These are phyloP conservation scores for Pseudozyma pruni DNA, from an alignment of 1,284 basidiomycete genomes.

Conservation along the genomic window DNA sequence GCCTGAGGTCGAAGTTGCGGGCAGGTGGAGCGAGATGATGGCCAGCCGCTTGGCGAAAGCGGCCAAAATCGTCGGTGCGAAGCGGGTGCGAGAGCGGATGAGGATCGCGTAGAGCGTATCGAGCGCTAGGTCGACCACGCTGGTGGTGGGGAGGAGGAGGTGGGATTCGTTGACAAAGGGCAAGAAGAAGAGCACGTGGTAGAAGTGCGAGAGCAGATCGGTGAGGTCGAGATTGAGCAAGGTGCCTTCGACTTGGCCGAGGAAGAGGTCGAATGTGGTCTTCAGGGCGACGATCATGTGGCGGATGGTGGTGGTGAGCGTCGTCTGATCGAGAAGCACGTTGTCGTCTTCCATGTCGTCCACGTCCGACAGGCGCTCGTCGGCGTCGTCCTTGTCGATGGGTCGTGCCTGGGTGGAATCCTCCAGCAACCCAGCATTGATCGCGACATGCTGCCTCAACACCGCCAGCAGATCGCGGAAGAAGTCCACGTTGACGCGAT, in stretches of 20 bases:
- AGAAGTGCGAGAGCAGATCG: constrained; percentile 85
- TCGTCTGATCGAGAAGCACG: constrained; percentile 29
- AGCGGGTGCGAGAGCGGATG: constrained; percentile 79
- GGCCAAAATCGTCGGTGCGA: constrained; percentile 77
- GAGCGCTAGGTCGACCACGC: constrained; percentile 26
- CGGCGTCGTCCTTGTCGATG: not conserved
- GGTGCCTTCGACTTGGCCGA: constrained; percentile 92
- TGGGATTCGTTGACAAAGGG: constrained; percentile 71
- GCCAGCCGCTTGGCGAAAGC: constrained; percentile 85
- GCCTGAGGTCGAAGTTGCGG: not conserved
- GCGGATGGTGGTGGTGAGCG: constrained; percentile 71
- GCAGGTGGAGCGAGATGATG: constrained; percentile 26
- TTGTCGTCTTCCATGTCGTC: constrained; percentile 15
- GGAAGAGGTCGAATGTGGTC: constrained; percentile 94
- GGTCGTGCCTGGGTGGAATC: not conserved
- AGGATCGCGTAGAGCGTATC: constrained; percentile 72
- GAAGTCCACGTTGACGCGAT: constrained; percentile 98
- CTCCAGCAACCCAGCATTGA: constrained; percentile 13
- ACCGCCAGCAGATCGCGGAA: constrained; percentile 94
- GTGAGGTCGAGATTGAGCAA: constrained; percentile 87
- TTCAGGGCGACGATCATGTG: constrained; percentile 83
- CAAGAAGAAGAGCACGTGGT: constrained; percentile 71
- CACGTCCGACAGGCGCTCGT: constrained; percentile 3
- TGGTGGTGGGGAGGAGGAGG: constrained; percentile 61
- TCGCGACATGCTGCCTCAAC: constrained; percentile 79